phyloP scores from a whole-genome alignment of 148 eudicot species.

The Vaccinium macrocarpon region DNA sequence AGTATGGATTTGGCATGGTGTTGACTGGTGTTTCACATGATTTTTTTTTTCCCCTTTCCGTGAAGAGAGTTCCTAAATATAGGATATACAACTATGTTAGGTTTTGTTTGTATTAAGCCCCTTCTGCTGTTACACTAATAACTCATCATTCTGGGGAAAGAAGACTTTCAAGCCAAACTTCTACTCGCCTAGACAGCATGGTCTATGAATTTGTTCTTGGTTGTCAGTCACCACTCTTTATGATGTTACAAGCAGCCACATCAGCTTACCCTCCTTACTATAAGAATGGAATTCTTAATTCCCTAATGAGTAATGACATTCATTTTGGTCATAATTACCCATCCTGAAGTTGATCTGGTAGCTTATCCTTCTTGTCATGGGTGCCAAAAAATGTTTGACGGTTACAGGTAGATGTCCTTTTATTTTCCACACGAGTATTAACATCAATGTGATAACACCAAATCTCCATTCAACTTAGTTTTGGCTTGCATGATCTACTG shows the following conservation, averaged over 20 bases:
- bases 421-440: neutral
- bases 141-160: neutral
- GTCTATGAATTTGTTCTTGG: neutral
- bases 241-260: neutral
- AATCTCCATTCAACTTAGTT: neutral
- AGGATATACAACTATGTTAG: neutral
- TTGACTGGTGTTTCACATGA: neutral
- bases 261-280: neutral
- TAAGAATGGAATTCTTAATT: neutral
- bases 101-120: conserved; percentile 1
- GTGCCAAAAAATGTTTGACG: neutral
- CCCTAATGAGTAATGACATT: neutral
- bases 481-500: neutral
- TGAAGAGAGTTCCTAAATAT: neutral
- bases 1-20: neutral
- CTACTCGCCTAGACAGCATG: neutral
- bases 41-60: neutral
- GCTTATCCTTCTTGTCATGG: neutral
- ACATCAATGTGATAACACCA: neutral
- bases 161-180: neutral
- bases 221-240: neutral
- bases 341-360: neutral
- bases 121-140: neutral
- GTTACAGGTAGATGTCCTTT: neutral
- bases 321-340: neutral